A percentile compares a stretch with the other conserved stretches of the same genome.
phyloP scores from a whole-genome alignment of 1,139 yeast genomes.

The Yamadazyma trypodendri region DNA sequence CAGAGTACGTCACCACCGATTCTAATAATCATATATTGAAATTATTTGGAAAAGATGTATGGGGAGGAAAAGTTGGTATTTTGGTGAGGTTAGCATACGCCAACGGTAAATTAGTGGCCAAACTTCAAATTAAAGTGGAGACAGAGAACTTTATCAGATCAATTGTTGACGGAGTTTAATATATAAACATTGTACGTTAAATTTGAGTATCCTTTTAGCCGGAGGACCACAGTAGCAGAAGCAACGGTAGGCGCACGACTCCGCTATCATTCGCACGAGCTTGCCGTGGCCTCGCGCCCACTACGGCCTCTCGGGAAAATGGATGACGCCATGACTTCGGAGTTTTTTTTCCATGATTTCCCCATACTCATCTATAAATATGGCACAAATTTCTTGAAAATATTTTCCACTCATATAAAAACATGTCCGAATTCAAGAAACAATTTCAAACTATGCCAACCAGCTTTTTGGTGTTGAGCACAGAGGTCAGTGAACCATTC shows the following conservation, averaged over 20 bases:
- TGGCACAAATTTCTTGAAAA: background rate
- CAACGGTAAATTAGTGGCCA: slow-evolving; percentile 72
- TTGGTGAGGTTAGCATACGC: slow-evolving; percentile 70
- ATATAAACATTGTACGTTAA: background rate
- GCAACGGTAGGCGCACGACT: background rate
- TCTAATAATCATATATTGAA: slow-evolving; percentile 71
- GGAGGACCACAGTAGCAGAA: background rate
- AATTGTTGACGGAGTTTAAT: slow-evolving; percentile 40
- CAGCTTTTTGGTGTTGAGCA: slow-evolving; percentile 51
- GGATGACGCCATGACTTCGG: slow-evolving; percentile 7
- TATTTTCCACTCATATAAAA: background rate
- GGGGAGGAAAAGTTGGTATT: slow-evolving; percentile 71
- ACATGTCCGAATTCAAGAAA: slow-evolving; percentile 16
- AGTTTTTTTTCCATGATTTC: slow-evolving; percentile 7
- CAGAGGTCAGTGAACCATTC: slow-evolving; percentile 59
- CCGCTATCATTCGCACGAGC: no score
- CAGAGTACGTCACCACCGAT: slow-evolving; percentile 64
- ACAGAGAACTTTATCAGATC: slow-evolving; percentile 46
- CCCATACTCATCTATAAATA: slow-evolving; percentile 10
- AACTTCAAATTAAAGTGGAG: slow-evolving; percentile 70
- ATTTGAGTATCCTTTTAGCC: background rate
- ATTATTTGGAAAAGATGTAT: slow-evolving; percentile 77
- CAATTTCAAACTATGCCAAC: slow-evolving; percentile 16
- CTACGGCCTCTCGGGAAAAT: background rate
- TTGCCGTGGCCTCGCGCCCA: background rate